Evolutionary conservation across 768 basidiomycete species (phyloP).

Genomic region (Leccinum subgranulosum): DNA sequence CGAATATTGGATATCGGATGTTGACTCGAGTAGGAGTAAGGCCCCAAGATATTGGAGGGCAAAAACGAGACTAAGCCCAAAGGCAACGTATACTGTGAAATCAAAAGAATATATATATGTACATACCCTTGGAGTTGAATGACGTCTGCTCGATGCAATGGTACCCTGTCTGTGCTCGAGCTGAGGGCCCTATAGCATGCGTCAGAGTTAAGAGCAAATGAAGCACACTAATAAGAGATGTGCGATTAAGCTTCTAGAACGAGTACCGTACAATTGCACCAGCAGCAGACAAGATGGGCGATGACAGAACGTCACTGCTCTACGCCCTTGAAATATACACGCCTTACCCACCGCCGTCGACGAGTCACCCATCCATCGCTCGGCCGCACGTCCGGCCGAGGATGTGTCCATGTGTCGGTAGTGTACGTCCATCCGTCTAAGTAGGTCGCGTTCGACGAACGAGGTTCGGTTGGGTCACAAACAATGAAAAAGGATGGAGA

Average conservation of each 20-base stretch:
- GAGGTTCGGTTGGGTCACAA: neutral
- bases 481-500: neutral
- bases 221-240: too few relatives aligned
- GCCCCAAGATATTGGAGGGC: slow-evolving; percentile 4
- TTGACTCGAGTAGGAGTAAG: slow-evolving; percentile 13
- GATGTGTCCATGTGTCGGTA: slow-evolving; percentile 69
- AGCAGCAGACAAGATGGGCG: too few relatives aligned
- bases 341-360: slow-evolving; percentile 64
- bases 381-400: slow-evolving; percentile 38
- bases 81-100: neutral
- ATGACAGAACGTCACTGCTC: too few relatives aligned
- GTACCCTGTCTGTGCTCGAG: too few relatives aligned
- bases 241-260: too few relatives aligned
- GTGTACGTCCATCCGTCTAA: slow-evolving; percentile 75
- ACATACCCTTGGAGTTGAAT: too few relatives aligned
- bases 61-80: slow-evolving; percentile 8
- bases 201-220: too few relatives aligned
- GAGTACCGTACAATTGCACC: too few relatives aligned
- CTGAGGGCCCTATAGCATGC: too few relatives aligned
- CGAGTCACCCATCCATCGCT: slow-evolving; percentile 54
- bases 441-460: neutral
- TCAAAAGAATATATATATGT: neutral
- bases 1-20: neutral
- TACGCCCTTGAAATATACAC: slow-evolving; percentile 43
- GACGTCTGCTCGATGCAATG: too few relatives aligned